Base-by-base conservation (phyloP, 176 grass and related monocot genomes). In the Oryza nivara region DNA sequence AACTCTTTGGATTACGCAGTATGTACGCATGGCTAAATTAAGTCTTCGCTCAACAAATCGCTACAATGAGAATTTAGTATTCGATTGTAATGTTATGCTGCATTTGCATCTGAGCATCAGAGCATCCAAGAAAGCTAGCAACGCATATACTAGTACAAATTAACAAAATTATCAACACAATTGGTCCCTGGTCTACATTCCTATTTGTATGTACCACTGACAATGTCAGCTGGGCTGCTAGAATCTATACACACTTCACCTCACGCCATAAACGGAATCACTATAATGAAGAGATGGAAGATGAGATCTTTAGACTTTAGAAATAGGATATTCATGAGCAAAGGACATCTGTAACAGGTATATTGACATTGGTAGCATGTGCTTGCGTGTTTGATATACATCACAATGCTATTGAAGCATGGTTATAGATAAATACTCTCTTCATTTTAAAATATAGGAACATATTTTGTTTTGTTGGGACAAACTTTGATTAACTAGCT, bases 121-220 rank as follows among this genome's bases (percentile, higher is more conserved):
- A 26, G 11, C 66, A 48, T 77, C 49, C 14, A 69, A 36, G 67
- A 63, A 63, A 11, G 19, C 19, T n/a, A 63, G 56, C 19, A 22
- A 23, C n/a, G 4, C 17, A 56, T 76, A 72, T 67, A 81, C 49
- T 52, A 58, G 30, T 32, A 32, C 2, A 32, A 32, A 67, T 63
- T 63, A 63, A 67, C 67, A 82, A 85, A 63, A 67, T 82, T 86
- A 82, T 86, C 79, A 46, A 17, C 54, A 16, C 38, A 13, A 9
- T 23, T 79, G 79, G 74, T 86, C 88, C 73, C 70, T 60, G 25
- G 60, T 86, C 67, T 90, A 82, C 49, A 54, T 5, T 85, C 82
- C 15, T 70, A 65, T 56, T 58, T 34, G 1, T 56, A 51, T 11
- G 43, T 20, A 51, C 49, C 69, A 4, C 34, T 78, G 58, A 76